These are phyloP conservation scores for Aureobasidium sp. DNA, from an alignment of 2,329 filamentous ascomycete species.

Conservation along the genomic window DNA sequence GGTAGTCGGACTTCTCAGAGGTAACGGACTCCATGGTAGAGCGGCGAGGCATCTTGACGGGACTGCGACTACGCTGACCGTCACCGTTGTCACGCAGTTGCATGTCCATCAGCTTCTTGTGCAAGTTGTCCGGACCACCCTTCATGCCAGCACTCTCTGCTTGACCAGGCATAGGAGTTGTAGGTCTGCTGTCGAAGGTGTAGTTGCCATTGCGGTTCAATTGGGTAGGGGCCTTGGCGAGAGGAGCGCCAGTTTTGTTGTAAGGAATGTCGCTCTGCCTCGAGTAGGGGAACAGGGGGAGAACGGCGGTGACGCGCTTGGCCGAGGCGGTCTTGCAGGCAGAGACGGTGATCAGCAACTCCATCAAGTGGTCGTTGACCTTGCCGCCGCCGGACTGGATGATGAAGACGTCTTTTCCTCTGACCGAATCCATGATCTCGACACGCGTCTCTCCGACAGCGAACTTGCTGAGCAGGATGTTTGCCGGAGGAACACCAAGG, in stretches of 20 bases:
- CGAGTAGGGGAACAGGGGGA: conserved; percentile 94
- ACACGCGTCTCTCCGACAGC: conserved; percentile 90
- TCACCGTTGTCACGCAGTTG: conserved; percentile 44
- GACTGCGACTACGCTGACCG: conserved; percentile 8
- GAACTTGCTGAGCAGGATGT: conserved; percentile 83
- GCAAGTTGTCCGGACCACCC: conserved; percentile 61
- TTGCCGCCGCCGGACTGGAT: conserved; percentile 88
- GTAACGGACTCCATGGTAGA: conserved; percentile 24
- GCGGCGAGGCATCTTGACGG: conserved; percentile 14
- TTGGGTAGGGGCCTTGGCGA: conserved; percentile 58
- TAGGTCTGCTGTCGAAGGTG: conserved; percentile 87
- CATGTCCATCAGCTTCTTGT: conserved; percentile 64
- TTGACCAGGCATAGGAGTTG: conserved; percentile 69
- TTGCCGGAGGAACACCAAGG: conserved; percentile 76
- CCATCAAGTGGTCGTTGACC: conserved; percentile 94
- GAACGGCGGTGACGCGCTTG: conserved; percentile 83
- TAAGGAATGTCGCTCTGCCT: conserved; percentile 94
- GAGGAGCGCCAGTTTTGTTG: conserved; percentile 86
- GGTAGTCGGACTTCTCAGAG: conserved; percentile 23
- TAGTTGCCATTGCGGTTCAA: conserved; percentile 46
- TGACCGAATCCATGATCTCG: conserved; percentile 92
- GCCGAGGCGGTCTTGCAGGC: conserved; percentile 94
- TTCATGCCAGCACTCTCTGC: conserved; percentile 56
- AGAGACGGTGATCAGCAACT: conserved; percentile 96
- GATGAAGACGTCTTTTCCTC: conserved; percentile 98